Percentiles rank a stretch among this genome's conserved stretches.
Conservation (phyloP, 2,329 filamentous ascomycete species). For the Colletotrichum endophyticum region DNA sequence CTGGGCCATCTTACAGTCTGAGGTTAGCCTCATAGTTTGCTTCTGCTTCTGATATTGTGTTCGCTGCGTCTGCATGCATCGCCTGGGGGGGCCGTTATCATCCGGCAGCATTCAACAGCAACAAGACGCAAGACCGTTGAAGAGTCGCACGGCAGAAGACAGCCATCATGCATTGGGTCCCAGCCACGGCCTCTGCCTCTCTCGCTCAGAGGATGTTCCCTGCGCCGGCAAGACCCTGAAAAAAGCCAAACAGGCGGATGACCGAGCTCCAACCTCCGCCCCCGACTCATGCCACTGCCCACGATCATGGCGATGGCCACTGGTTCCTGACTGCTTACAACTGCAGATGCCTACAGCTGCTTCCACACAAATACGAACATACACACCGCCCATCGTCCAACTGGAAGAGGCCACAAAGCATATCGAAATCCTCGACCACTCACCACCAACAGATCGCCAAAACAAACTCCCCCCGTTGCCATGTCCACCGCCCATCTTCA, state of each 20-base stretch:
- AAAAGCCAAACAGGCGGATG: neutral
- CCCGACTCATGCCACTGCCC: neutral
- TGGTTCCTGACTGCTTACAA: neutral
- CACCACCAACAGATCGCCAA: constrained; percentile 11
- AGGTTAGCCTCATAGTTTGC: neutral
- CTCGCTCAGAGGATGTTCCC: constrained; percentile 8
- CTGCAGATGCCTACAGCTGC: neutral
- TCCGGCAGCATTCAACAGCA: neutral
- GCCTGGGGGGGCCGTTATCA: neutral
- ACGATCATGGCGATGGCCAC: neutral
- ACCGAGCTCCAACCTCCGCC: constrained; percentile 8
- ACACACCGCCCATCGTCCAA: neutral
- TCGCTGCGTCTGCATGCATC: neutral
- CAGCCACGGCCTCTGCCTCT: neutral
- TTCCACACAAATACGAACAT: neutral
- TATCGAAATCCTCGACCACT: neutral
- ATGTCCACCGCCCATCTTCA: constrained; percentile 1
- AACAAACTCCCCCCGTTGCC: constrained; percentile 16
- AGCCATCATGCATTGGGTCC: neutral
- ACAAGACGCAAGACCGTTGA: neutral
- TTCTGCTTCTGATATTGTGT: neutral
- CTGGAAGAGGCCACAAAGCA: neutral
- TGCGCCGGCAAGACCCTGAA: constrained; percentile 11
- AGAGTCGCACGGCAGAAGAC: neutral
- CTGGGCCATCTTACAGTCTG: neutral